These are phyloP conservation scores for Cystobasidium ongulense DNA, from an alignment of 768 basidiomycete species.

Conservation along the genomic window DNA sequence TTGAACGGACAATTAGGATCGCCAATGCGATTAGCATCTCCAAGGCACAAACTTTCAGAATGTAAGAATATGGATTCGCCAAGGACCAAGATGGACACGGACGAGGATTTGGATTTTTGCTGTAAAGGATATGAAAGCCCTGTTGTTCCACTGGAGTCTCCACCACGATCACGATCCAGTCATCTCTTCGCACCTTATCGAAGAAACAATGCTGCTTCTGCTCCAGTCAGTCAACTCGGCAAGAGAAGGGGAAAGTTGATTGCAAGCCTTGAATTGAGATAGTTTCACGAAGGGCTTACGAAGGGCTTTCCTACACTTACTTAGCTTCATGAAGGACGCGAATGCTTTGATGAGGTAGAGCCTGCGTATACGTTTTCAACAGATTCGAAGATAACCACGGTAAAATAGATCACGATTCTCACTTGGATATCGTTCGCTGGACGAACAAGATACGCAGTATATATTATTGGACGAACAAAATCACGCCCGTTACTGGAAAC, in stretches of 20 bases:
- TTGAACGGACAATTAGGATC: background rate
- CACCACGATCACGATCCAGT: background rate
- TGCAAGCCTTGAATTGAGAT: background rate
- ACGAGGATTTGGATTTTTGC: slow-evolving; percentile 27
- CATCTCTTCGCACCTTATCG: background rate
- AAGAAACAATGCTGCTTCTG: background rate
- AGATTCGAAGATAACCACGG: too few relatives aligned
- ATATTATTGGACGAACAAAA: background rate
- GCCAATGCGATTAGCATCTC: background rate
- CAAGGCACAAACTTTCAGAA: background rate
- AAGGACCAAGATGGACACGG: background rate
- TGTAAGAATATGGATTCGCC: too few relatives aligned
- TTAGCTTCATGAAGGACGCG: background rate
- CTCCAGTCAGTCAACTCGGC: background rate
- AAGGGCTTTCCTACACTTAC: background rate
- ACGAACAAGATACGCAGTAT: background rate
- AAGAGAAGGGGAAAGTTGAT: slow-evolving; percentile 1
- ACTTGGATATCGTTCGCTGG: background rate
- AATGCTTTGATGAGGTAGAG: too few relatives aligned
- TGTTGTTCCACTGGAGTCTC: background rate
- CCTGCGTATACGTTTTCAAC: too few relatives aligned
- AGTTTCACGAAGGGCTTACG: too few relatives aligned
- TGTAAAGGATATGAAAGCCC: slow-evolving; percentile 23
- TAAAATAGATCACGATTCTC: too few relatives aligned
- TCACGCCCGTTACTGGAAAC: too few relatives aligned